phyloP scores from a whole-genome alignment of 768 basidiomycete genomes.

The Auriscalpium microsporum region DNA sequence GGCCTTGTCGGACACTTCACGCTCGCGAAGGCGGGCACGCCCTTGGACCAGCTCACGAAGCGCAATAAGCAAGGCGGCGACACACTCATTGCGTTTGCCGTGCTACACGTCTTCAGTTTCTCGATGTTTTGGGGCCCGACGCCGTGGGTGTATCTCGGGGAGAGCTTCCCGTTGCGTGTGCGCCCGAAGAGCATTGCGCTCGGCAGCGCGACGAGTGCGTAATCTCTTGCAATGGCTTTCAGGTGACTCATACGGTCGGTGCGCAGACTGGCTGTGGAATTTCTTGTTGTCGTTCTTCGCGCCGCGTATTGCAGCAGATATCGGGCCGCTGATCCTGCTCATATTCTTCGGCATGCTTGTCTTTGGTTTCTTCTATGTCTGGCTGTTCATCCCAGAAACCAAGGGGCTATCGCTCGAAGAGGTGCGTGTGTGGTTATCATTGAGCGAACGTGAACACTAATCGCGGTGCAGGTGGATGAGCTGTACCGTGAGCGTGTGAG shows the following conservation, averaged over 20 bases:
- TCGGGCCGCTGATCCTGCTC: slow-evolving; percentile 66
- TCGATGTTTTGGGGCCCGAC: slow-evolving; percentile 73
- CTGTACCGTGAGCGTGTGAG: slow-evolving; percentile 58
- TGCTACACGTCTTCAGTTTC: slow-evolving; percentile 67
- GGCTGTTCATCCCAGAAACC: slow-evolving; percentile 73
- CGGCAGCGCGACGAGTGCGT: slow-evolving; percentile 51
- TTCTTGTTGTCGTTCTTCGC: slow-evolving; percentile 68
- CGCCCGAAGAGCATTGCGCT: slow-evolving; percentile 71
- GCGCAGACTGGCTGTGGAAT: slow-evolving; percentile 60
- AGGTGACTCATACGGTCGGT: neutral
- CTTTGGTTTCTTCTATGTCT: slow-evolving; percentile 65
- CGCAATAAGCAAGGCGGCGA: slow-evolving; percentile 56
- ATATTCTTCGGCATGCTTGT: slow-evolving; percentile 71
- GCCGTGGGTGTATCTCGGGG: slow-evolving; percentile 66
- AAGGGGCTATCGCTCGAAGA: slow-evolving; percentile 72
- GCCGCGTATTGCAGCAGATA: slow-evolving; percentile 53
- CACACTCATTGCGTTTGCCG: slow-evolving; percentile 63
- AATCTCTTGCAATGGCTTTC: neutral
- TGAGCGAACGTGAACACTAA: too few relatives aligned
- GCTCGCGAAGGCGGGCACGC: slow-evolving; percentile 46
- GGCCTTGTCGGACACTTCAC: slow-evolving; percentile 65
- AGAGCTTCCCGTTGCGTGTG: slow-evolving; percentile 76
- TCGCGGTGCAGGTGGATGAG: slow-evolving; percentile 50
- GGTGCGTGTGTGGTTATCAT: slow-evolving; percentile 24
- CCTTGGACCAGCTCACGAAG: slow-evolving; percentile 37